Conservation (phyloP, 2,329 filamentous ascomycete genomes). For the Didymella keratinophila region DNA sequence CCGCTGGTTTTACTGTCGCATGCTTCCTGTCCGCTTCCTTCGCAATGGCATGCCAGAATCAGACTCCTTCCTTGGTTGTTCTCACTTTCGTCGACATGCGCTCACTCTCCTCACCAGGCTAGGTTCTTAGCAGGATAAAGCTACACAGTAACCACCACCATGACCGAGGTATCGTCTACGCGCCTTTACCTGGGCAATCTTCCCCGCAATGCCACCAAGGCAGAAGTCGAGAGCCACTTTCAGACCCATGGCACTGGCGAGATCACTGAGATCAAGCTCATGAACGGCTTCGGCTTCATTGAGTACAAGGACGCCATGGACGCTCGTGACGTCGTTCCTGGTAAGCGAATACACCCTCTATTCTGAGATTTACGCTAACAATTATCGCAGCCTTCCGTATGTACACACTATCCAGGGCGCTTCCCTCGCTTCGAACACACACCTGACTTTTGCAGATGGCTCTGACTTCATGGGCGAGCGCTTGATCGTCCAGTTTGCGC, state of each 20-base stretch:
- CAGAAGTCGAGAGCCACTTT: constrained; percentile 96
- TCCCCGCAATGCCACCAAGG: constrained; percentile 94
- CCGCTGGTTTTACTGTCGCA: constrained; percentile 35
- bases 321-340: constrained; percentile 96
- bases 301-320: constrained; percentile 99
- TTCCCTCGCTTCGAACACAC: background rate
- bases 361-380: constrained; percentile 35
- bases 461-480: constrained; percentile 98
- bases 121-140: constrained; percentile 35
- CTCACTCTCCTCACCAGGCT: constrained; percentile 48
- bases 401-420: constrained; percentile 39
- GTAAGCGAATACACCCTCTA: constrained; percentile 63
- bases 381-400: constrained; percentile 62
- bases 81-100: constrained; percentile 37
- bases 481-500: constrained; percentile 96
- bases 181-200: constrained; percentile 98
- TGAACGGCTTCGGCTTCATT: constrained; percentile 99
- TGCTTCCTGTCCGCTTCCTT: constrained; percentile 30
- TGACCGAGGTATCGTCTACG: constrained; percentile 91
- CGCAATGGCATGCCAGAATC: constrained; percentile 36
- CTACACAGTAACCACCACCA: constrained; percentile 47
- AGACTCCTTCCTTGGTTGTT: constrained; percentile 34
- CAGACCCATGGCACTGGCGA: constrained; percentile 94
- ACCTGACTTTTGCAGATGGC: constrained; percentile 71
- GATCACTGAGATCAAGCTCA: constrained; percentile 98